phyloP scores from a whole-genome alignment of 495 filamentous ascomycete species.

The Saxispiralis lemnorum region DNA sequence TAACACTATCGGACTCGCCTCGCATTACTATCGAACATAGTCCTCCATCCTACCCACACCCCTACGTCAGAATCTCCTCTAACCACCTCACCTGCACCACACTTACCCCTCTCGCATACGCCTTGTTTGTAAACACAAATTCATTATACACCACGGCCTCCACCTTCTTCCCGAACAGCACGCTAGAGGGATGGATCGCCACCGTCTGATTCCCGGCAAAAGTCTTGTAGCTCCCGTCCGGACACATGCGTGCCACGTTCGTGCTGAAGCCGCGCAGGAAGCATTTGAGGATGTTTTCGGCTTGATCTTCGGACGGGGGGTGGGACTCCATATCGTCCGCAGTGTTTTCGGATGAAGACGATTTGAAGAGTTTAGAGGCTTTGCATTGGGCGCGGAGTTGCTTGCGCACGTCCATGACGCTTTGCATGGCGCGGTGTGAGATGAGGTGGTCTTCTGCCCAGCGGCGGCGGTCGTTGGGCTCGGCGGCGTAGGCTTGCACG shows the following conservation, averaged over 20 bases:
- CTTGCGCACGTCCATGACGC: constrained; percentile 66
- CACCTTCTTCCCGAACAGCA: constrained; percentile 66
- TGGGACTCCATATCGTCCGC: constrained; percentile 9
- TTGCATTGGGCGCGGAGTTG: constrained; percentile 56
- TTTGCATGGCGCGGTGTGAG: constrained; percentile 66
- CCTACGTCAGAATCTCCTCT: constrained; percentile 36
- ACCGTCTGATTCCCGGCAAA: constrained; percentile 69
- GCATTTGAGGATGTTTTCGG: constrained; percentile 49
- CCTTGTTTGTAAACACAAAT: constrained; percentile 83
- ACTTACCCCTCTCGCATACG: constrained; percentile 79
- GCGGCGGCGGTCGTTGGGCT: constrained; percentile 50
- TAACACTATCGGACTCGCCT: too few relatives aligned
- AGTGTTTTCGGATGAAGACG: constrained; percentile 6
- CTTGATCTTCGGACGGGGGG: constrained; percentile 32
- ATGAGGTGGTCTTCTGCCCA: constrained; percentile 71
- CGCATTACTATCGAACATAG: too few relatives aligned
- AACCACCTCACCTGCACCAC: constrained; percentile 80
- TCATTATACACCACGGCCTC: constrained; percentile 95
- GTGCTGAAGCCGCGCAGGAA: constrained; percentile 66
- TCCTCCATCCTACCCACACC: not conserved
- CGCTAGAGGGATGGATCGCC: constrained; percentile 75
- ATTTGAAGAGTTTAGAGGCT: constrained; percentile 29
- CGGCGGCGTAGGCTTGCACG: constrained; percentile 61
- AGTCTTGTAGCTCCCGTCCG: constrained; percentile 74
- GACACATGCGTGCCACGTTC: constrained; percentile 67